Evolutionary conservation across 2,329 filamentous ascomycete genomes (phyloP).

Genomic region (Monilinia aucupariae): DNA sequence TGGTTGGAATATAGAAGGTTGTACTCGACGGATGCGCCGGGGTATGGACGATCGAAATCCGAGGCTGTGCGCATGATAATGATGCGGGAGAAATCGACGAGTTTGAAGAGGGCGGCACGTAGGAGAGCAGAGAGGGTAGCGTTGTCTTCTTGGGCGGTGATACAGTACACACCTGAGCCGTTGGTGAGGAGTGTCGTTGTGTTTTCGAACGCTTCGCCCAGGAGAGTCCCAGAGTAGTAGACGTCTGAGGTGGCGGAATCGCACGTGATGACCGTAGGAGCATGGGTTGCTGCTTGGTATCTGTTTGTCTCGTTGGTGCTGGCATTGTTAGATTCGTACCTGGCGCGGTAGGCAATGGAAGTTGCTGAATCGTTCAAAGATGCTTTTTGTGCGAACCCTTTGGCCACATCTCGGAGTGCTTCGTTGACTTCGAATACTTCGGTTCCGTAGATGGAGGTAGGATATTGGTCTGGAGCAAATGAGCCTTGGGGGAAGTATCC

Average conservation of each 20-base stretch:
- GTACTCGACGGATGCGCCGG: conserved; percentile 48
- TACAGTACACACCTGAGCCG: conserved; percentile 62
- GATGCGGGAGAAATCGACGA: conserved; percentile 61
- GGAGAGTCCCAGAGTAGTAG: conserved; percentile 59
- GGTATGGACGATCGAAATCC: conserved; percentile 66
- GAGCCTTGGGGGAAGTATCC: conserved; percentile 65
- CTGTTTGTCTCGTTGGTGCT: conserved; percentile 36
- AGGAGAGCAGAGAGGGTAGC: conserved; percentile 62
- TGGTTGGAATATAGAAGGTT: conserved; percentile 57
- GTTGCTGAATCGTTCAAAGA: conserved; percentile 47
- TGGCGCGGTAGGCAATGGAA: conserved; percentile 47
- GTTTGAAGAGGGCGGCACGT: conserved; percentile 46
- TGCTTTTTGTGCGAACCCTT: conserved; percentile 46
- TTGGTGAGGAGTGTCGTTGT: conserved; percentile 61
- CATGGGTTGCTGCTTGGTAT: conserved; percentile 41
- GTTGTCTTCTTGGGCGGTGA: conserved; percentile 68
- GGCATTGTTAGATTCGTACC: conserved; percentile 44
- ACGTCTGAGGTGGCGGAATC: conserved; percentile 67
- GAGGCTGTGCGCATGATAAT: conserved; percentile 65
- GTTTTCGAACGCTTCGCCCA: conserved; percentile 60
- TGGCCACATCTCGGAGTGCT: conserved; percentile 50
- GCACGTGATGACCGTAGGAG: conserved; percentile 56
- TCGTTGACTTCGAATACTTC: conserved; percentile 65
- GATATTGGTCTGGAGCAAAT: conserved; percentile 50
- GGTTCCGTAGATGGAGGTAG: conserved; percentile 57